These are phyloP conservation scores for Lichtheimia corymbifera DNA, from an alignment of 371 early-diverging fungal species.

Conservation along the genomic window DNA sequence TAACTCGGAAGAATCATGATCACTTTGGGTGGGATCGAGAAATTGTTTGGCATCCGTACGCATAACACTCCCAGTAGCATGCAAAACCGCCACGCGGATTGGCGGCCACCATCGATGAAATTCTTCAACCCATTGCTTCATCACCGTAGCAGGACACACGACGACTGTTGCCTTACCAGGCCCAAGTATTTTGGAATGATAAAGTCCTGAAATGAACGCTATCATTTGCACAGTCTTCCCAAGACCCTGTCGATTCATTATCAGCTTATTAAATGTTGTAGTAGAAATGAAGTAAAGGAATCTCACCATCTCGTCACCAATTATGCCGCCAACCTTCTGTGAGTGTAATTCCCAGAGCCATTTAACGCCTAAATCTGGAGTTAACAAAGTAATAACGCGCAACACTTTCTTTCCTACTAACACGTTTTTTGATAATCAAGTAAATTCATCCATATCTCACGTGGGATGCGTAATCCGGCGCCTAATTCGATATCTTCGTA, in stretches of 20 bases:
- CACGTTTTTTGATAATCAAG: slow-evolving; percentile 93
- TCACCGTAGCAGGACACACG: slow-evolving; percentile 95
- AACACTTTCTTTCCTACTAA: slow-evolving; percentile 13
- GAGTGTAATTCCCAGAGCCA: slow-evolving; percentile 95
- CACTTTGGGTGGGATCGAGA: too few relatives aligned
- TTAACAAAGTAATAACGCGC: neutral
- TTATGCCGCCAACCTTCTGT: slow-evolving; percentile 90
- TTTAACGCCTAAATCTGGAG: slow-evolving; percentile 53
- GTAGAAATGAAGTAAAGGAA: neutral
- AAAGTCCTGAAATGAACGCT: slow-evolving; percentile 76
- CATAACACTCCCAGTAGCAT: slow-evolving; percentile 81
- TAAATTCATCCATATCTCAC: slow-evolving; percentile 80
- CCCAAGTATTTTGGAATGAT: slow-evolving; percentile 54
- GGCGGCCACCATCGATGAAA: slow-evolving; percentile 97
- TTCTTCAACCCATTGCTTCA: slow-evolving; percentile 97
- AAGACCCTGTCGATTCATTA: slow-evolving; percentile 63
- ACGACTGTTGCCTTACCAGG: slow-evolving; percentile 69
- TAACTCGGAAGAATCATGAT: neutral
- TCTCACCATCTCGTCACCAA: slow-evolving; percentile 96
- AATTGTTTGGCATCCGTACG: slow-evolving; percentile 13
- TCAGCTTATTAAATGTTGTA: neutral
- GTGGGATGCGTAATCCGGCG: slow-evolving; percentile 71
- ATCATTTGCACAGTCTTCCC: slow-evolving; percentile 98
- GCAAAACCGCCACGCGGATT: slow-evolving; percentile 86
- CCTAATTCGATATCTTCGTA: slow-evolving; percentile 64